Conservation (phyloP, 1,284 basidiomycete genomes). For the Ustilago lituana region DNA sequence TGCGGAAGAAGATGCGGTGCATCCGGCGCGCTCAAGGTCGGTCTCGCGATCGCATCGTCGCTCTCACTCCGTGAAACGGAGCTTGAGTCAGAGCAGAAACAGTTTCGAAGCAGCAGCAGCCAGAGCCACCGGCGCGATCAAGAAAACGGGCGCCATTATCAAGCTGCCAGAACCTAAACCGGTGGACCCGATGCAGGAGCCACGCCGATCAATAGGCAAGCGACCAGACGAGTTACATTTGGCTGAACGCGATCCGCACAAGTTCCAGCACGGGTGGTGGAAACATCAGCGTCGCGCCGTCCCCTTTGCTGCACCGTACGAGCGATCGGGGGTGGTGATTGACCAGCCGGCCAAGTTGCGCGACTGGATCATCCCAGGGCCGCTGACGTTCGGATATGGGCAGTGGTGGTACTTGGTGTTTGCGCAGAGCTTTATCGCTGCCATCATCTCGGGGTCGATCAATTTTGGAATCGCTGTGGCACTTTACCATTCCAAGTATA, state of each 20-base stretch:
- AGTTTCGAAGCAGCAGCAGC: constrained; percentile 16
- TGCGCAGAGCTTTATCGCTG: constrained; percentile 37
- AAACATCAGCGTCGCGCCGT: constrained; percentile 20
- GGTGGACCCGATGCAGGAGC: constrained; percentile 46
- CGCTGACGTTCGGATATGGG: constrained; percentile 33
- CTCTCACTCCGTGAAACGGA: constrained; percentile 14
- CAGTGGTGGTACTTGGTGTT: constrained; percentile 49
- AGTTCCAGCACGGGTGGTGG: not conserved
- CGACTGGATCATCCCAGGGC: constrained; percentile 44
- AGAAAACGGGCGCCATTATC: constrained; percentile 18
- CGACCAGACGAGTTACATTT: constrained; percentile 34
- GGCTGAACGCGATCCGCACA: constrained; percentile 35
- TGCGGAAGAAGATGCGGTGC: not conserved
- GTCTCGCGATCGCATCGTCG: constrained; percentile 15
- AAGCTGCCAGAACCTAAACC: constrained; percentile 9
- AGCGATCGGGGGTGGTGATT: constrained; percentile 44
- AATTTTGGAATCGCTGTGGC: constrained; percentile 63
- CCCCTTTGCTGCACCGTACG: constrained; percentile 48
- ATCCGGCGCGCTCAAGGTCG: constrained; percentile 8
- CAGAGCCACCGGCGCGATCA: constrained; percentile 14
- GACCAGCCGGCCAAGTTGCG: constrained; percentile 23
- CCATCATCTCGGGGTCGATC: constrained; percentile 55
- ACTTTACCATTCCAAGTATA: constrained; percentile 43
- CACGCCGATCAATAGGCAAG: constrained; percentile 42
- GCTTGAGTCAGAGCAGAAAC: constrained; percentile 9